Base-by-base conservation (phyloP, 495 filamentous ascomycete species). In the Amniculicola lignicola region DNA sequence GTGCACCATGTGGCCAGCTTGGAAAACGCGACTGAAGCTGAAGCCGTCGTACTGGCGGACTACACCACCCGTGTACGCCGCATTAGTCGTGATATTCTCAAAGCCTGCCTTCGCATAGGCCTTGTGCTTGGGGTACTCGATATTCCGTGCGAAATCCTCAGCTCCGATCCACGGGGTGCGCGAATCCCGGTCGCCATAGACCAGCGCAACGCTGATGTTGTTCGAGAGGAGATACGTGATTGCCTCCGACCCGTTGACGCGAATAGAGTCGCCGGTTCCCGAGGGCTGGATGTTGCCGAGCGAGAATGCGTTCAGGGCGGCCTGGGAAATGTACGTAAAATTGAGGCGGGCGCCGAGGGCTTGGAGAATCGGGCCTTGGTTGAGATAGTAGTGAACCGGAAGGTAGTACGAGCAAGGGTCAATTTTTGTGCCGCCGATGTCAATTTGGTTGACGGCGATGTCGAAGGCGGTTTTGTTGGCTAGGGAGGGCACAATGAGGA, bases 271-370 rank as follows among this genome's bases (percentile, higher is more conserved):
- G 18, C 37, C 16, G 6, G 37, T 19, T 6, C 37, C 37, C 18
- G 37, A 7, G 37, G 9, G 9, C 6, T 10, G 9, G 16, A 7
- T 6, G 9, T 7, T 7, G 6, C 9, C 9, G 16, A 41, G 37
- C 37, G 10, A 11, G 37, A 41, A 41, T n/a, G n/a, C n/a, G n/a
- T n/a, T n/a, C n/a, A n/a, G n/a, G 37, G 37, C 9, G 9, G 7
- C 69, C 66, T 1, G 64, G 29, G 7, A 33, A 9, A 33, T n/a
- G 29, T n/a, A 33, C 29, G 7, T 33, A 33, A 33, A 33, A n/a
- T n/a, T n/a, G n/a, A n/a, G n/a, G n/a, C n/a, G n/a, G n/a, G n/a
- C n/a, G n/a, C n/a, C n/a, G n/a, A n/a, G n/a, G n/a, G n/a, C n/a
- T n/a, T n/a, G n/a, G n/a, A n/a, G n/a, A n/a, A n/a, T n/a, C n/a